Conservation (phyloP, 2,329 filamentous ascomycete species). For the Ophiostoma himal-ulmi region DNA sequence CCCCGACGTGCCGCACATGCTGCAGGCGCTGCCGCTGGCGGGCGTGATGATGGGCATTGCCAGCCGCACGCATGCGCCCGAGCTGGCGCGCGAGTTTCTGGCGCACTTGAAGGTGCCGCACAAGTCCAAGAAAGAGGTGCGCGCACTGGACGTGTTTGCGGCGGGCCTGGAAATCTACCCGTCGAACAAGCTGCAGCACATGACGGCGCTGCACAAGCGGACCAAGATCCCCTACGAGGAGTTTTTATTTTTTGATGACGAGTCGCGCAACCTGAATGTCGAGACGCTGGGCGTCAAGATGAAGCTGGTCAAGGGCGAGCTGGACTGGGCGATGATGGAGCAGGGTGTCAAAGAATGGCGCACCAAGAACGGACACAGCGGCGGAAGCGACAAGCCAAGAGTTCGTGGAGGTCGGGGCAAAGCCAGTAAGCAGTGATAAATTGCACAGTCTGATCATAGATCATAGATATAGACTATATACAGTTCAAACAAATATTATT, state of each 20-base stretch:
- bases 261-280: conserved; percentile 78
- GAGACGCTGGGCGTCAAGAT: conserved; percentile 75
- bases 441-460: neutral
- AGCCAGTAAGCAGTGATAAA: neutral
- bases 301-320: conserved; percentile 72
- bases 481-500: neutral
- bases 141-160: conserved; percentile 55
- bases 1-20: conserved; percentile 59
- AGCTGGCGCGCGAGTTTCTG: conserved; percentile 74
- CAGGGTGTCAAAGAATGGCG: conserved; percentile 77
- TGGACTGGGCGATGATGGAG: conserved; percentile 71
- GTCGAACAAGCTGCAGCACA: conserved; percentile 78
- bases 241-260: conserved; percentile 96
- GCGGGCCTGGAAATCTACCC: conserved; percentile 63
- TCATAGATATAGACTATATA: neutral
- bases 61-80: conserved; percentile 72
- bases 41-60: conserved; percentile 62
- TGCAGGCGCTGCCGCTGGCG: conserved; percentile 51
- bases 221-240: conserved; percentile 70
- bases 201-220: conserved; percentile 63
- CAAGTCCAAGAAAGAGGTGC: conserved; percentile 22
- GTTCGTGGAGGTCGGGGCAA: conserved; percentile 1
- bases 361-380: conserved; percentile 41
- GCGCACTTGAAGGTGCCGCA: conserved; percentile 59
- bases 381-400: conserved; percentile 50